Evolutionary conservation across 805 yeast species (phyloP), one percentile per base, ranked within the genome.

Genomic region (Clavispora asparagi): DNA sequence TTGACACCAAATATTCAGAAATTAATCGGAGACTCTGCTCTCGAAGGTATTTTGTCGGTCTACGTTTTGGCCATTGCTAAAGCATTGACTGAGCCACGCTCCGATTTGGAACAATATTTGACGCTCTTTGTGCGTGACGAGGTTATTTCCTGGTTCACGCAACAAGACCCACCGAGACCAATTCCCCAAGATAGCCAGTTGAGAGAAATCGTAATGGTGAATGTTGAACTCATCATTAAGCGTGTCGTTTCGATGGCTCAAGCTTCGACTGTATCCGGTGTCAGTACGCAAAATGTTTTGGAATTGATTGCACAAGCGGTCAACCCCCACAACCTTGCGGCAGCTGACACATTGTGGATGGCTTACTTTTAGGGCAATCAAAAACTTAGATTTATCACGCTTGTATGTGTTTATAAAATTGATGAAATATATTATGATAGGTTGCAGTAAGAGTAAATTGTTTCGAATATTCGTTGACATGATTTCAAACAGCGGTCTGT

Each of bases 61-160:
- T 82, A 90, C 55, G 73, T 94, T 40, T 81, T 91, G 74, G 78
- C 83, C 23, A 87, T 92, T 60, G 94, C 97, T 0, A 80, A 88
- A 59, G 91, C 96, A 6, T 73, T 95, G 51, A 77, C 92, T 9
- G 96, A 90, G 58, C 95, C 96, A 1, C 96, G 90, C 56, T 87
- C 88, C 52, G 97, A 92, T 55, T 74, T 94, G 64, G 96, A 87
- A 58, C 95, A 90, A 51, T 90, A 86, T 65, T 69, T 94, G 67
- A 87, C 96, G n/a, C 73, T 94, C 54, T 92, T 94, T 68, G 96
- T 95, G 17, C 81, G 98, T 47, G 99, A 94, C 67, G 99, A 94
- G 65, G 86, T 92, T 14, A 81, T 91, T 43, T 83, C 96, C 0
- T 92, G 97, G 98, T 91, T 85, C 63, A 82, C 91, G 35, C 95